Conservation (phyloP, 2,329 filamentous ascomycete species). For the Leptographium lundbergii region DNA sequence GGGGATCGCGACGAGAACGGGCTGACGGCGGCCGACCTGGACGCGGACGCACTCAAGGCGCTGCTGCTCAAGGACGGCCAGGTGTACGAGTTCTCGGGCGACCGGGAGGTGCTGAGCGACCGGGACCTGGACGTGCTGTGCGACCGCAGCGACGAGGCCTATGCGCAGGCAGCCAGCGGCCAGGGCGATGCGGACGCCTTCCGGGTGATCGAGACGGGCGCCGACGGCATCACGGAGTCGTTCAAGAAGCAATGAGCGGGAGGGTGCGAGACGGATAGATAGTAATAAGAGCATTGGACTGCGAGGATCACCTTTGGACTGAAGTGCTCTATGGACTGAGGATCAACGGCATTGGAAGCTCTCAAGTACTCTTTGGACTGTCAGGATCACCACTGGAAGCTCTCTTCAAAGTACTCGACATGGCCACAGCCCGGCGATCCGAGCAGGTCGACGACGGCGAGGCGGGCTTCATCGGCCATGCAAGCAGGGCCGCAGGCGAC, state of each 20-base stretch:
- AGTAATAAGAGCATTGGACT: too few relatives aligned
- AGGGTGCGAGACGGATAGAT: too few relatives aligned
- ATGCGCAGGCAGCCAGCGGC: conserved; percentile 63
- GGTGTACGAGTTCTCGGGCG: conserved; percentile 45
- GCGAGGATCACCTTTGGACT: conserved; percentile 11
- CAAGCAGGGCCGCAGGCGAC: conserved; percentile 10
- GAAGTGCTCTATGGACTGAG: too few relatives aligned
- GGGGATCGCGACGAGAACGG: conserved; percentile 12
- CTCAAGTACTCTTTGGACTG: too few relatives aligned
- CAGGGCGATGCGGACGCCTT: conserved; percentile 60
- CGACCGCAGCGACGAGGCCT: conserved; percentile 56
- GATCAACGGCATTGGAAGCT: too few relatives aligned
- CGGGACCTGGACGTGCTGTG: conserved; percentile 66
- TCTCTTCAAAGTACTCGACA: conserved; percentile 13
- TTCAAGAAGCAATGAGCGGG: conserved; percentile 2
- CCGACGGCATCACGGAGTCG: conserved; percentile 31
- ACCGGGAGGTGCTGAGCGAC: conserved; percentile 57
- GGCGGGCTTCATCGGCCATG: conserved; percentile 11
- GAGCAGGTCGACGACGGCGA: conserved; percentile 5
- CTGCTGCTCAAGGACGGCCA: conserved; percentile 61
- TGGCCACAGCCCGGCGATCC: not conserved
- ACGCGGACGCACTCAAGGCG: conserved; percentile 47
- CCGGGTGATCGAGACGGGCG: conserved; percentile 66
- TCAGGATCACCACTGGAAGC: conserved; percentile 11
- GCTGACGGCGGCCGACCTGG: conserved; percentile 32